Conservation (phyloP, 2,329 filamentous ascomycete genomes). For the Fusarium humuli region DNA sequence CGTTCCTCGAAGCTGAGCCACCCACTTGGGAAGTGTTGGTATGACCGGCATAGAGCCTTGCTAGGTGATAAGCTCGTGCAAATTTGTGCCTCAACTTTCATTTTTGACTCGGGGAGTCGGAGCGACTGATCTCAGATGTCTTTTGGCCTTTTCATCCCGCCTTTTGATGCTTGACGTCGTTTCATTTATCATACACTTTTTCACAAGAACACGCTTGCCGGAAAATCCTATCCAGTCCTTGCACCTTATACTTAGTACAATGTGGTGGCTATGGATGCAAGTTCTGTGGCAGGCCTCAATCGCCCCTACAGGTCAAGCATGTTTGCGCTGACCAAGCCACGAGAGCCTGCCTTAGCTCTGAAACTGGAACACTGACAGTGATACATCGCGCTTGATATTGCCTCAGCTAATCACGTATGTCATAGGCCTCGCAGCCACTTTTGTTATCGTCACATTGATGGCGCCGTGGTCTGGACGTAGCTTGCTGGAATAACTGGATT, state of each 20-base stretch:
- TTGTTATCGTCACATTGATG: not conserved
- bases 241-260: not conserved
- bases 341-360: not conserved
- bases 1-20: not conserved
- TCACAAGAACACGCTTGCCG: not conserved
- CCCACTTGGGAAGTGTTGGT: not conserved
- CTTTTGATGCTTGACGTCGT: not conserved
- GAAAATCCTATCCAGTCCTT: not conserved
- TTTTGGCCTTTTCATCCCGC: not conserved
- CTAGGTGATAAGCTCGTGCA: not conserved
- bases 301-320: too few relatives aligned
- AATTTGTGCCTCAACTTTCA: not conserved
- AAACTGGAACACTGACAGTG: not conserved
- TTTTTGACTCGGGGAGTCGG: not conserved
- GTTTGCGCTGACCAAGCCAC: not conserved
- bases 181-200: not conserved
- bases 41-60: not conserved
- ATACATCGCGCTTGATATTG: not conserved
- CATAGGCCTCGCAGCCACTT: not conserved
- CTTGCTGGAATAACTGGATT: not conserved
- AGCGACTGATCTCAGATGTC: not conserved
- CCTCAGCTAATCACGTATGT: not conserved
- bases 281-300: not conserved
- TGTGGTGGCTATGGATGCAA: too few relatives aligned
- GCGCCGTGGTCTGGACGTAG: too few relatives aligned